phyloP scores from a whole-genome alignment of 108 stramenopile genomes.

The Aurantiochytrium sp. region DNA sequence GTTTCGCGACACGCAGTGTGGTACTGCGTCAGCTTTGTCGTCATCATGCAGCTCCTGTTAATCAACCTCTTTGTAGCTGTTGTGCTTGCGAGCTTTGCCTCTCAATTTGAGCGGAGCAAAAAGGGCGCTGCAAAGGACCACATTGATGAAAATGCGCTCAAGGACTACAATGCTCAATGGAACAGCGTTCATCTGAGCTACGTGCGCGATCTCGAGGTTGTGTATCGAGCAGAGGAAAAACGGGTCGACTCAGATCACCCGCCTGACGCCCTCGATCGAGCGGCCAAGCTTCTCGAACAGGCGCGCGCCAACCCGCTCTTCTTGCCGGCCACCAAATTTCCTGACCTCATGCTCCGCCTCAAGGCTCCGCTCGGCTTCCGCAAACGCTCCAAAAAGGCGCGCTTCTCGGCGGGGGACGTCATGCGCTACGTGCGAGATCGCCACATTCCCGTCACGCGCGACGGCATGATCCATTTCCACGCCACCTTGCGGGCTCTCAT shows the following conservation, averaged over 20 bases:
- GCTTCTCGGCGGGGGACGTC: background rate
- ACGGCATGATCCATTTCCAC: slow-evolving; percentile 16
- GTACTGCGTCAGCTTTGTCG: slow-evolving; percentile 2
- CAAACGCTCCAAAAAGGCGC: background rate
- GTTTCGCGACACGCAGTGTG: background rate
- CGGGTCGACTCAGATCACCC: background rate
- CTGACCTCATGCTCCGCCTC: slow-evolving; percentile 8
- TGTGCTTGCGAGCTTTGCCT: slow-evolving; percentile 13
- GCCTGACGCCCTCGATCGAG: background rate
- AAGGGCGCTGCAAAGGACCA: background rate
- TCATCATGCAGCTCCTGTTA: slow-evolving; percentile 11
- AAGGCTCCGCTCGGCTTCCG: slow-evolving; percentile 11
- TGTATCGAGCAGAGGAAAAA: background rate
- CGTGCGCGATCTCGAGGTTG: background rate
- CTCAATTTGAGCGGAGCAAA: background rate
- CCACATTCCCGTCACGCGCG: background rate
- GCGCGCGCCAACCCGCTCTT: background rate
- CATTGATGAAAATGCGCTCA: background rate
- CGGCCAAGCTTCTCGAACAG: background rate
- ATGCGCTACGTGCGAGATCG: background rate
- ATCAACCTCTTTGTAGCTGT: slow-evolving; percentile 29
- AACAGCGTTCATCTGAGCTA: background rate
- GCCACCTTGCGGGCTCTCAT: background rate
- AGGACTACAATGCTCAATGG: background rate
- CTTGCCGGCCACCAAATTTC: background rate